Percentiles rank a stretch among this genome's conserved stretches.
Evolutionary conservation across 805 yeast species (phyloP).

Genomic region (Sugiyamaella americana): DNA sequence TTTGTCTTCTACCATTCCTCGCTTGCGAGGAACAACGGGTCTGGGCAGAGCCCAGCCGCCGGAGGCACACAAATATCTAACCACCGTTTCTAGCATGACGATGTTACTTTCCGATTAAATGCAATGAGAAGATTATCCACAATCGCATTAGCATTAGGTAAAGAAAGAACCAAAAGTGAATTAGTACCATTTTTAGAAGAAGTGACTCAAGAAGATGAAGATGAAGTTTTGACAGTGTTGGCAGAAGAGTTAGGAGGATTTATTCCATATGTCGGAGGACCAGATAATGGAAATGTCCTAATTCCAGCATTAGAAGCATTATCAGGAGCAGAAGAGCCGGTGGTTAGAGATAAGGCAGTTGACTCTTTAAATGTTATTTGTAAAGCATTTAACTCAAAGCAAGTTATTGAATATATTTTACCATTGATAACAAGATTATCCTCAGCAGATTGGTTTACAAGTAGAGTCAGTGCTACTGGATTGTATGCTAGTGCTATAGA

Average conservation of each 20-base stretch:
- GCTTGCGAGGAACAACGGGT: background rate
- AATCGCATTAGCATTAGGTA: slow-evolving; percentile 90
- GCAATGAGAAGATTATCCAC: slow-evolving; percentile 94
- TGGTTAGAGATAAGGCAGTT: slow-evolving; percentile 92
- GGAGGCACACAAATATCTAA: slow-evolving; percentile 1
- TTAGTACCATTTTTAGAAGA: slow-evolving; percentile 84
- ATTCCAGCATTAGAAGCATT: slow-evolving; percentile 69
- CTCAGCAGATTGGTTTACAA: slow-evolving; percentile 90
- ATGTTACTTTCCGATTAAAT: slow-evolving; percentile 83
- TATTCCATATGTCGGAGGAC: slow-evolving; percentile 85
- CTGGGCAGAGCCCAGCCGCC: slow-evolving; percentile 1
- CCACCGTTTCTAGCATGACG: slow-evolving; percentile 67
- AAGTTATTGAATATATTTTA: slow-evolving; percentile 59
- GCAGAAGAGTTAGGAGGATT: slow-evolving; percentile 88
- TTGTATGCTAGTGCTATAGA: slow-evolving; percentile 58
- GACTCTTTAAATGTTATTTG: slow-evolving; percentile 73
- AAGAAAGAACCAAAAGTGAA: slow-evolving; percentile 84
- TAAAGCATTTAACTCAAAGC: slow-evolving; percentile 38
- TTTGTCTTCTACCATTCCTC: slow-evolving; percentile 11
- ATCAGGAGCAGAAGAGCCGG: slow-evolving; percentile 91
- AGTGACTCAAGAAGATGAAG: slow-evolving; percentile 76
- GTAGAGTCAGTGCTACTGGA: slow-evolving; percentile 87
- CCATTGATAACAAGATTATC: slow-evolving; percentile 74
- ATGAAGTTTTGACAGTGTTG: slow-evolving; percentile 89
- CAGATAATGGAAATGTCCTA: slow-evolving; percentile 51